Evolutionary conservation across 2,329 filamentous ascomycete species (phyloP), one percentile per base, ranked within the genome.

Genomic region (Tetracladium maxilliforme): DNA sequence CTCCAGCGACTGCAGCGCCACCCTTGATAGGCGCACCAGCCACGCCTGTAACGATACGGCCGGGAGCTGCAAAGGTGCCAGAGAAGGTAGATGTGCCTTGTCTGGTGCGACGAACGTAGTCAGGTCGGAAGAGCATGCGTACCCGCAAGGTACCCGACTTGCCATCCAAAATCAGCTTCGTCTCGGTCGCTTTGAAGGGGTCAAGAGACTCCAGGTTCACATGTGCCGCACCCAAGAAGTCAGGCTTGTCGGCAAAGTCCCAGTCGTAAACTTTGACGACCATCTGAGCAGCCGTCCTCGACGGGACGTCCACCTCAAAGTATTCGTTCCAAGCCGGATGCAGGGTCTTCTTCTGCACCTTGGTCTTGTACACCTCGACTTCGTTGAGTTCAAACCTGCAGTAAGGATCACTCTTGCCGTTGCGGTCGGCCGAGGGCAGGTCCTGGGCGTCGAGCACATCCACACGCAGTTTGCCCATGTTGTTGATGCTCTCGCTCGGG

Each of bases 401-500:
- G 59, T 87, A 98, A 5, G 90, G 90, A 44, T 98, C 90, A 41
- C 84, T 94, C 64, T 79, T 95, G 38, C 90, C 90, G 45, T 98
- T 98, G 17, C 84, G 75, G 44, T 98, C 90, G 15, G 87, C 87
- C 2, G 90, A 75, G 6, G 90, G 90, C n/a, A 98, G 67, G 31
- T 93, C 76, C 7, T 69, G 58, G 11, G 76, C 90, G 48, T 93
- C 84, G 19, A 95, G 58, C 11, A 98, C 67, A 41, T 95, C 84
- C n/a, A 98, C 82, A 12, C 86, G 80, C 13, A 98, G 72, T 30
- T 74, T 86, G 31, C 90, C 90, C 71, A 93, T 92, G 53, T 98
- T 98, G 68, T 94, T 95, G 62, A 98, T 93, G 43, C 84, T 94
- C 53, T 98, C 90, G 41, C 75, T 83, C 0, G 90, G 80, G 42